A percentile compares a stretch with the other conserved stretches of the same genome.
Evolutionary conservation across 2,329 filamentous ascomycete genomes (phyloP).

Genomic region (Aureobasidium vineae): DNA sequence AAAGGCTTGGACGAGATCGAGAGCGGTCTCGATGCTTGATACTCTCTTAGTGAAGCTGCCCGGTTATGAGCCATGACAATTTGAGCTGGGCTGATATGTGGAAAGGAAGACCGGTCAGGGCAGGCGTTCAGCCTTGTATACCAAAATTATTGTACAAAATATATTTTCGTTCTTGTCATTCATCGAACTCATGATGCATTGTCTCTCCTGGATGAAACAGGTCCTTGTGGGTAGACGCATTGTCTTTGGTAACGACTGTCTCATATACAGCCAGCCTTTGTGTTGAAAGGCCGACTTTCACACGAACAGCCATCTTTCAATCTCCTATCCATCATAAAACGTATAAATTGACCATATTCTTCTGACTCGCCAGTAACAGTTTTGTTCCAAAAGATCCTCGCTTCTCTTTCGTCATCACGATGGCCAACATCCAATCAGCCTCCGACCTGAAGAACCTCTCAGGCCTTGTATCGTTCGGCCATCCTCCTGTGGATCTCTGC

Average conservation of each 20-base stretch:
- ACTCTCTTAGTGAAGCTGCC: neutral
- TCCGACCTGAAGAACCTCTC: neutral
- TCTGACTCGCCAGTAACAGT: neutral
- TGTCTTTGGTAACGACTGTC: neutral
- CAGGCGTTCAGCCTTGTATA: neutral
- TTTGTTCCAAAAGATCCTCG: neutral
- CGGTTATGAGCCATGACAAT: neutral
- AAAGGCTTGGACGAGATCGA: slow-evolving; percentile 56
- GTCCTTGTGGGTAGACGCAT: neutral
- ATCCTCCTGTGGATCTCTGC: neutral
- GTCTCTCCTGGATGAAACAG: neutral
- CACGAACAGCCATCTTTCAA: neutral
- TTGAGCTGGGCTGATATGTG: neutral
- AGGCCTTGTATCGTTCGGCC: neutral
- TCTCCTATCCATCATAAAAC: no score
- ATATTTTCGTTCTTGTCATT: neutral
- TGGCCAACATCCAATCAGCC: neutral
- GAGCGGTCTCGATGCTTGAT: slow-evolving; percentile 31
- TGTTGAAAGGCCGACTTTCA: neutral
- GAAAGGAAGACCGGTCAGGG: neutral
- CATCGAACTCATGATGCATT: neutral
- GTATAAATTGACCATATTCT: neutral
- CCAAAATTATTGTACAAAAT: slow-evolving; percentile 17
- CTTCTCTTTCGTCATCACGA: neutral
- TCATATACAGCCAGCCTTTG: neutral